A percentile compares a stretch with the other conserved stretches of the same genome.
phyloP scores from a whole-genome alignment of 2,329 filamentous ascomycete species.

The Xylaria sp. region DNA sequence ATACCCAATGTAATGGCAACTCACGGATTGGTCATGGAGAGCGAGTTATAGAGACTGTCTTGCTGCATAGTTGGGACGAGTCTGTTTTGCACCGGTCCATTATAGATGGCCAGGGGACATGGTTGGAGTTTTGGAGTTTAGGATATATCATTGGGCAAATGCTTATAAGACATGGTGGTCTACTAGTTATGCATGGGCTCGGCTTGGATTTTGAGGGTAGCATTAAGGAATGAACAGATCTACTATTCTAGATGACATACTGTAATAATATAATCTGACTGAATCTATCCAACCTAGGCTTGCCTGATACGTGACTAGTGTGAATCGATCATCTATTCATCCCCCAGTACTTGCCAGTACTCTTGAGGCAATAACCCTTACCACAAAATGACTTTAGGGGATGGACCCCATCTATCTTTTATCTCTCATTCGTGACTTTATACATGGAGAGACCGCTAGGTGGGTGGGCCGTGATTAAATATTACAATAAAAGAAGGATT shows the following conservation, averaged over 20 bases:
- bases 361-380: not conserved
- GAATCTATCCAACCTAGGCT: not conserved
- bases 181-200: not conserved
- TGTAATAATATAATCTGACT: conserved; percentile 24
- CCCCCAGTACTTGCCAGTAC: not conserved
- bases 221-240: not conserved
- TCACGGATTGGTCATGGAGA: conserved; percentile 23
- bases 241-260: conserved; percentile 6
- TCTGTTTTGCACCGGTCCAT: conserved; percentile 8
- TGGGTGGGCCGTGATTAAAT: not conserved
- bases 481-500: not conserved
- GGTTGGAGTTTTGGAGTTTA: conserved; percentile 25
- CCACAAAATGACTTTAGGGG: not conserved
- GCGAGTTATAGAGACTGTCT: conserved; percentile 27
- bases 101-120: conserved; percentile 23
- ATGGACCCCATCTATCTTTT: not conserved
- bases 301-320: not conserved
- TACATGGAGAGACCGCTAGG: not conserved
- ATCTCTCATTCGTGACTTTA: too few species aligned
- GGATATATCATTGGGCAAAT: conserved; percentile 6
- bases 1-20: conserved; percentile 41
- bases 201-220: not conserved
- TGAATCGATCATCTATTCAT: not conserved
- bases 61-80: conserved; percentile 9
- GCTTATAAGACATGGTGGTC: not conserved